Evolutionary conservation across 768 basidiomycete genomes (phyloP).

Genomic region (Hydnomerulius pinastri): DNA sequence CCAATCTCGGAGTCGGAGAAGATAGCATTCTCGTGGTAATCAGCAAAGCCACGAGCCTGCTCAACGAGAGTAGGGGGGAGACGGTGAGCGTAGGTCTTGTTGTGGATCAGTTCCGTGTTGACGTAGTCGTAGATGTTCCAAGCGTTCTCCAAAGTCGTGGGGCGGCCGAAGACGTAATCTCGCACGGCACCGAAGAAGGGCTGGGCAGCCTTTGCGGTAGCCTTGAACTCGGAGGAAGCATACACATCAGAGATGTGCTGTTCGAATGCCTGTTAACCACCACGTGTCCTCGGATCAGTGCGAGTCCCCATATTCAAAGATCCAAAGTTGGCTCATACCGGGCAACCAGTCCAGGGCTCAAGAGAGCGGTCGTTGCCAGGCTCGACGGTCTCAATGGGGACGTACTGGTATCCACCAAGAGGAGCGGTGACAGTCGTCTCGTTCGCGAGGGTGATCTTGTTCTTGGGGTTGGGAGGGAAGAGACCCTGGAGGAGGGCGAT

Average conservation of each 20-base stretch:
- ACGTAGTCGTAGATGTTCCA: slow-evolving; percentile 84
- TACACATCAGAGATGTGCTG: slow-evolving; percentile 64
- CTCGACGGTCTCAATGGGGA: slow-evolving; percentile 88
- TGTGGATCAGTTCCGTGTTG: slow-evolving; percentile 75
- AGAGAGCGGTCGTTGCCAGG: slow-evolving; percentile 80
- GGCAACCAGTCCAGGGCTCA: slow-evolving; percentile 76
- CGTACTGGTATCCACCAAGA: slow-evolving; percentile 83
- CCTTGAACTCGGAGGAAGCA: slow-evolving; percentile 65
- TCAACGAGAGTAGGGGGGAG: slow-evolving; percentile 79
- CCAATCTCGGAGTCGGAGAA: slow-evolving; percentile 64
- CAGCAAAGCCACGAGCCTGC: slow-evolving; percentile 71
- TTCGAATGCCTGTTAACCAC: slow-evolving; percentile 55
- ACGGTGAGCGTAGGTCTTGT: slow-evolving; percentile 77
- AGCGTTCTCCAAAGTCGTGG: slow-evolving; percentile 66
- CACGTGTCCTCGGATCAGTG: slow-evolving; percentile 13
- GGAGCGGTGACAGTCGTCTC: slow-evolving; percentile 71
- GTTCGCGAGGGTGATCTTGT: slow-evolving; percentile 78
- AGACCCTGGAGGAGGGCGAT: slow-evolving; percentile 84
- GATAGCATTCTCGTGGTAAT: slow-evolving; percentile 78
- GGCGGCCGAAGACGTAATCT: slow-evolving; percentile 73
- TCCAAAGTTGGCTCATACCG: slow-evolving; percentile 35
- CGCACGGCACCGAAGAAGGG: slow-evolving; percentile 67
- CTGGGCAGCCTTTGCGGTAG: slow-evolving; percentile 52
- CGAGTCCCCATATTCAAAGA: background rate
- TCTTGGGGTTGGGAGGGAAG: slow-evolving; percentile 76